Evolutionary conservation across 2,329 filamentous ascomycete genomes (phyloP).

Genomic region (Sordariomycetes sp.): DNA sequence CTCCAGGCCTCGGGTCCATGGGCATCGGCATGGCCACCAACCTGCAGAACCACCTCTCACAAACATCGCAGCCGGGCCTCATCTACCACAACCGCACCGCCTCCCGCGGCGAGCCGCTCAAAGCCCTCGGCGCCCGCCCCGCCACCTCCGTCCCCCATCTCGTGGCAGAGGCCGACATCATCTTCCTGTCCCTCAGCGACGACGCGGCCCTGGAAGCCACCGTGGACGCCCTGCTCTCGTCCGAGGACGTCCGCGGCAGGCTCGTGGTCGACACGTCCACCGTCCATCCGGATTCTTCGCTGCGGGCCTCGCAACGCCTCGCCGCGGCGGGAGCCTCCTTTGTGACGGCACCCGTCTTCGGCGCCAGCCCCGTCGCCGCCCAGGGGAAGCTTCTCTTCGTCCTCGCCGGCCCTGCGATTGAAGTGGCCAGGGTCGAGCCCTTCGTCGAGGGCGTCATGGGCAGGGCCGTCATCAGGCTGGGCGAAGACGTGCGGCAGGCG

Average conservation of each 20-base stretch:
- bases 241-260: constrained; percentile 20
- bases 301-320: constrained; percentile 17
- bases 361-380: constrained; percentile 37
- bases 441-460: constrained; percentile 31
- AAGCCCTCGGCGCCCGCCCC: constrained; percentile 15
- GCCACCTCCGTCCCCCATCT: constrained; percentile 14
- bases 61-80: constrained; percentile 14
- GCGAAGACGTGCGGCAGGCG: constrained; percentile 30
- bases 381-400: constrained; percentile 36
- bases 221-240: constrained; percentile 18
- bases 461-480: constrained; percentile 30
- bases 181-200: constrained; percentile 32
- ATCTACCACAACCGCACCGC: constrained; percentile 36
- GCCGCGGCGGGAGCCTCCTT: constrained; percentile 20
- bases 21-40: constrained; percentile 39
- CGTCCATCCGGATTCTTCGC: constrained; percentile 33
- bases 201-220: constrained; percentile 26
- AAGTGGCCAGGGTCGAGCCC: constrained; percentile 24
- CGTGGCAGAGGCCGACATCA: not conserved
- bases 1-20: constrained; percentile 39
- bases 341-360: constrained; percentile 38
- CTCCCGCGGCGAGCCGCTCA: constrained; percentile 27
- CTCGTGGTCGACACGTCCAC: constrained; percentile 40
- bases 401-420: constrained; percentile 27
- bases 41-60: constrained; percentile 30